Evolutionary conservation across 2,329 filamentous ascomycete genomes (phyloP).

Genomic region (Penicillium sp.): DNA sequence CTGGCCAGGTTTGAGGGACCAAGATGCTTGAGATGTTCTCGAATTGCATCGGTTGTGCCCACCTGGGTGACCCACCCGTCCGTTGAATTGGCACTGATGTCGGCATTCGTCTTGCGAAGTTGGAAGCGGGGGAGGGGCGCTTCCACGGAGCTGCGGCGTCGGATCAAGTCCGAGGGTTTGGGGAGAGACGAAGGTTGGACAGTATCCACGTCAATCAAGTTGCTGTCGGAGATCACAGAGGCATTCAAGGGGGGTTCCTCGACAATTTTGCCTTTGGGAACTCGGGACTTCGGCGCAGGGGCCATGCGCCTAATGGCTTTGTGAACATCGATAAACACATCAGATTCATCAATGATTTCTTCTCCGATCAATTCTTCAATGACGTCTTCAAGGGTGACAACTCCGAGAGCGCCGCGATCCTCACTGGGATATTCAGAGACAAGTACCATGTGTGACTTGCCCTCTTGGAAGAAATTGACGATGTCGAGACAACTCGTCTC

Average conservation of each 20-base stretch:
- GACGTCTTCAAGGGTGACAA: conserved; percentile 95
- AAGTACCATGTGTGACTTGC: conserved; percentile 97
- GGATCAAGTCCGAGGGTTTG: conserved; percentile 22
- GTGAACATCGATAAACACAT: conserved; percentile 61
- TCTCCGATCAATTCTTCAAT: conserved; percentile 99
- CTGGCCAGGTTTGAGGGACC: conserved; percentile 66
- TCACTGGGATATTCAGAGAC: conserved; percentile 92
- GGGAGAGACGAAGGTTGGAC: conserved; percentile 30
- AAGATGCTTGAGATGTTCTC: conserved; percentile 63
- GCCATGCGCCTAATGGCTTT: conserved; percentile 91
- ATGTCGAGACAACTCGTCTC: conserved; percentile 98
- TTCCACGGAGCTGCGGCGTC: conserved; percentile 38
- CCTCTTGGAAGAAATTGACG: conserved; percentile 99
- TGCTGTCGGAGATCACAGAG: conserved; percentile 33
- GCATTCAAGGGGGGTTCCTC: conserved; percentile 45
- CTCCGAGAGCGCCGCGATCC: conserved; percentile 84
- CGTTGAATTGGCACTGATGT: conserved; percentile 30
- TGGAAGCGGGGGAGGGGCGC: conserved; percentile 44
- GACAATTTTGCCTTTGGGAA: conserved; percentile 59
- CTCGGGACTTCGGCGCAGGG: conserved; percentile 76
- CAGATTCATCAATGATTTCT: conserved; percentile 56
- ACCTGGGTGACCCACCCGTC: conserved; percentile 46
- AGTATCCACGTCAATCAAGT: conserved; percentile 52
- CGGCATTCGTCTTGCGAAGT: conserved; percentile 38
- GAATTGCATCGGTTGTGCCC: conserved; percentile 56